A percentile compares a stretch with the other conserved stretches of the same genome.
These are phyloP conservation scores for Euphrasia arctica DNA, from an alignment of 305 asterid genomes.

Conservation along the genomic window DNA sequence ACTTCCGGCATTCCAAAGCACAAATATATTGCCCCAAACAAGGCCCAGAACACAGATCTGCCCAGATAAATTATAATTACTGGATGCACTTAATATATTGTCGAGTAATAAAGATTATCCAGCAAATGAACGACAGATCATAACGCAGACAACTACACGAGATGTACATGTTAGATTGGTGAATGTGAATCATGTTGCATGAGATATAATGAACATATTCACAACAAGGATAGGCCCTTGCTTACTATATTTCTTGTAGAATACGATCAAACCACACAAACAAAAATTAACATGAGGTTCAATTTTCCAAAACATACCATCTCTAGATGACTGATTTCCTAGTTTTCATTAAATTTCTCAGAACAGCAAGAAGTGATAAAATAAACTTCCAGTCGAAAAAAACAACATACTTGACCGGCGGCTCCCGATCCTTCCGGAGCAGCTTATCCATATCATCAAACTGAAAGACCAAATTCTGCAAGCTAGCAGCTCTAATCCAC, in stretches of 20 bases:
- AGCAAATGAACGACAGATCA: conserved; percentile 9
- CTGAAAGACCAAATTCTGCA: conserved; percentile 90
- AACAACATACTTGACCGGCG: conserved; percentile 78
- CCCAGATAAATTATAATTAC: conserved; percentile 22
- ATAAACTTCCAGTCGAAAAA: no score
- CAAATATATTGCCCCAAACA: conserved; percentile 96
- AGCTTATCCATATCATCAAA: conserved; percentile 86
- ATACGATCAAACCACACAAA: neutral
- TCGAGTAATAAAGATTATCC: neutral
- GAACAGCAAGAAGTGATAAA: conserved; percentile 3
- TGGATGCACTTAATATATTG: conserved; percentile 13
- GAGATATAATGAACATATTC: conserved; percentile 3
- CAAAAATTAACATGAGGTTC: neutral
- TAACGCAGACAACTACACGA: neutral
- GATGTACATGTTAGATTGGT: conserved; percentile 9
- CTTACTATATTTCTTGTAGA: neutral
- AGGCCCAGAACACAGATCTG: conserved; percentile 97
- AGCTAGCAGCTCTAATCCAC: conserved; percentile 83
- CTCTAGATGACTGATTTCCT: no score
- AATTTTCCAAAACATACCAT: neutral
- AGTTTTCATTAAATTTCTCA: neutral
- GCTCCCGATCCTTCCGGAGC: conserved; percentile 69
- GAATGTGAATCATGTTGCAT: neutral
- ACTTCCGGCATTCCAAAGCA: conserved; percentile 99
- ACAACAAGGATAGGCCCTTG: conserved; percentile 3